Evolutionary conservation across 805 yeast genomes (phyloP).

Genomic region (Cyberlindnera mycetangii): DNA sequence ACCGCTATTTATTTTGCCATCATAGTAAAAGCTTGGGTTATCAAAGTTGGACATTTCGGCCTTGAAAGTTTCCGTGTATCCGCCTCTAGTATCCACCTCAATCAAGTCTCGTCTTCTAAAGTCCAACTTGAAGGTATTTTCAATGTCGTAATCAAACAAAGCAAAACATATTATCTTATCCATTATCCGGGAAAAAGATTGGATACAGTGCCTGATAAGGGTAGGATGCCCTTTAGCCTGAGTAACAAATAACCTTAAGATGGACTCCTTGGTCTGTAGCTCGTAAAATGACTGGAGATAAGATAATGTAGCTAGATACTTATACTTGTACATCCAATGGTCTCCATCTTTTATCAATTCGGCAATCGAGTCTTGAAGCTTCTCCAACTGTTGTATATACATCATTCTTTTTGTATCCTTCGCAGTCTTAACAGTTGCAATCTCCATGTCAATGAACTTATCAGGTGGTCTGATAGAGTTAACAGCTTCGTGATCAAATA

Average conservation of each 20-base stretch:
- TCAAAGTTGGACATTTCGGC: constrained; percentile 49
- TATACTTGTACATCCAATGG: constrained; percentile 57
- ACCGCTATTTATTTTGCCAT: constrained; percentile 54
- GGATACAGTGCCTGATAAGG: constrained; percentile 55
- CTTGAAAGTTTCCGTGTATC: constrained; percentile 41
- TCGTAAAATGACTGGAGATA: constrained; percentile 55
- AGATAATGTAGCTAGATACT: constrained; percentile 48
- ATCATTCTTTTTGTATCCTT: constrained; percentile 53
- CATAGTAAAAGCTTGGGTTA: constrained; percentile 52
- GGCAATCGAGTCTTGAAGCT: constrained; percentile 40
- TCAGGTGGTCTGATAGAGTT: constrained; percentile 62
- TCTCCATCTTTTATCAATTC: constrained; percentile 26
- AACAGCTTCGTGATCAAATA: constrained; percentile 40
- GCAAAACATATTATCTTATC: constrained; percentile 45
- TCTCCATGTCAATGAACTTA: constrained; percentile 50
- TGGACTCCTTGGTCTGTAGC: constrained; percentile 38
- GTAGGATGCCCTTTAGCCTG: constrained; percentile 59
- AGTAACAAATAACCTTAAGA: constrained; percentile 42
- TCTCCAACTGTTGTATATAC: constrained; percentile 39
- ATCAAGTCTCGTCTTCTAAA: constrained; percentile 35
- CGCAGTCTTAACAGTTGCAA: constrained; percentile 57
- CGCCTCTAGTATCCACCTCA: constrained; percentile 38
- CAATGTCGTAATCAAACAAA: constrained; percentile 44
- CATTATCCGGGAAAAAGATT: constrained; percentile 54
- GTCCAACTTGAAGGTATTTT: constrained; percentile 39